Evolutionary conservation across 208 protist species (phyloP), one percentile per base, ranked within the genome.

Genomic region (Acanthamoeba castellanii): DNA sequence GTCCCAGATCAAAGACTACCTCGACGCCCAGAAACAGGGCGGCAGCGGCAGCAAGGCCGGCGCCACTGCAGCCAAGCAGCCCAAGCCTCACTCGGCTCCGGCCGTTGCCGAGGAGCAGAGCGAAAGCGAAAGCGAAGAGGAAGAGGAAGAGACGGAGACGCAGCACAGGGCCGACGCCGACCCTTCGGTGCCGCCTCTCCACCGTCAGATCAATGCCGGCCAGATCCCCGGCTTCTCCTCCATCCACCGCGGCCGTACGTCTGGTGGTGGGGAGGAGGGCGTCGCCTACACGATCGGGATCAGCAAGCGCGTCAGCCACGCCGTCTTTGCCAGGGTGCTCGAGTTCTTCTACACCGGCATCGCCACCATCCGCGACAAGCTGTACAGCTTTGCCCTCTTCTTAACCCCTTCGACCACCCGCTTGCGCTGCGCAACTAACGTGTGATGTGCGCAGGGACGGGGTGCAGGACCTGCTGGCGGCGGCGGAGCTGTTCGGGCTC

Each of bases 291-390:
- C 47, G 8, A 68, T 95, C 18, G 70, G 37, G 22, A 32, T 94
- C 27, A 59, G 37, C 37, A 68, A 50, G 37, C 22, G 76, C 13
- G 32, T 95, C 37, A 57, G 30, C 9, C 32, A 94, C 50, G 27
- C 16, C 13, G 76, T 85, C 9, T 94, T 95, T 34, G 27, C 8
- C 64, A 27, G 22, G 32, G 66, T 95, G 16, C 89, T 95, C 47
- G 94, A 95, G 68, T 95, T 95, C 64, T 45, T 95, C 2, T 95
- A 95, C 78, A 95, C 94, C 32, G 94, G 94, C 5, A 93, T 81
- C 22, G n/a, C 89, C 16, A 94, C 66, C 13, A 82, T 95, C 37
- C 18, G 32, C 42, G 78, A 95, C 50, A 93, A 85, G 20, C 22
- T 27, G 57, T 81, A 55, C 59, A 0, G 13, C 59, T 32, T 30